Percentiles rank a stretch among this genome's conserved stretches.
Conservation (phyloP, 768 basidiomycete genomes). For the Clathrus columnatus region DNA sequence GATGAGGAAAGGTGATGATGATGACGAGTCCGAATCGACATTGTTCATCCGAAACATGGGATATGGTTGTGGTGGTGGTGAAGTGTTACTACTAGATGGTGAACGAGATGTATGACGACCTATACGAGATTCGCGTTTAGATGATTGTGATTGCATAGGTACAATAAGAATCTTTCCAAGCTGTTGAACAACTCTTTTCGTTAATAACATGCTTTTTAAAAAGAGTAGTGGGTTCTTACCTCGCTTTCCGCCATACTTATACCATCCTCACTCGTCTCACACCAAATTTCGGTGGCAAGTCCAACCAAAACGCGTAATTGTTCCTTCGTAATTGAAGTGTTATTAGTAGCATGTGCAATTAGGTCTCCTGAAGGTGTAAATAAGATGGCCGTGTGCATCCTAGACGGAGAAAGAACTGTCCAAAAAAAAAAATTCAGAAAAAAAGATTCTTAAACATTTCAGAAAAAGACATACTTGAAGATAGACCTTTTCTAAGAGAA, state of each 20-base stretch:
- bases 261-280: conserved; percentile 57
- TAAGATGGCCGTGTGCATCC: conserved; percentile 62
- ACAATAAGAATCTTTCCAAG: conserved; percentile 64
- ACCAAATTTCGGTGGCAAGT: conserved; percentile 68
- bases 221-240: conserved; percentile 31
- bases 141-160: conserved; percentile 31
- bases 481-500: conserved; percentile 9
- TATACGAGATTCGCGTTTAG: not conserved
- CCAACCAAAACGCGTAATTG: conserved; percentile 67
- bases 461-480: conserved; percentile 1
- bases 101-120: conserved; percentile 8
- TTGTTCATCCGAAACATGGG: not conserved
- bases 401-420: conserved; percentile 43
- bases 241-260: conserved; percentile 72
- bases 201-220: not conserved
- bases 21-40: conserved; percentile 17
- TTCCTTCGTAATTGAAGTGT: conserved; percentile 54
- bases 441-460: not conserved
- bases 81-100: not conserved
- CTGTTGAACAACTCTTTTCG: conserved; percentile 30
- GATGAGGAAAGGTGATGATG: conserved; percentile 43
- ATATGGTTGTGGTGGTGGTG: not conserved
- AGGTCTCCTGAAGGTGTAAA: conserved; percentile 69
- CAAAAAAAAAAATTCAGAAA: not conserved
- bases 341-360: conserved; percentile 49